These are phyloP conservation scores for Celoporthe dispersa DNA, from an alignment of 2,329 filamentous ascomycete genomes.

Conservation along the genomic window DNA sequence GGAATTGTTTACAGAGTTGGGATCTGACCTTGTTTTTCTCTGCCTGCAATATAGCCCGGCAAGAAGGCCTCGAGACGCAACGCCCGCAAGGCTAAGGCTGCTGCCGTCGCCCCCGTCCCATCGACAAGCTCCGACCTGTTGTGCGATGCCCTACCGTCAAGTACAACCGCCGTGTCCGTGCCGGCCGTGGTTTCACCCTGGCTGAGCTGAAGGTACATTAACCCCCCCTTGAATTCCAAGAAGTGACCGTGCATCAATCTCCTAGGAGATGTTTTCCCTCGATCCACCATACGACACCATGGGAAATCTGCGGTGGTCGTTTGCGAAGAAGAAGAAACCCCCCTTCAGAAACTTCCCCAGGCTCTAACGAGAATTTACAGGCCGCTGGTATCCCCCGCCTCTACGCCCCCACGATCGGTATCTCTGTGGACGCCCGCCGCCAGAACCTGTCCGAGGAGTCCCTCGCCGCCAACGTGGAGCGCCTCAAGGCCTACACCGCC, in stretches of 20 bases:
- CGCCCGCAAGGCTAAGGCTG: conserved; percentile 93
- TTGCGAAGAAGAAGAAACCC: background rate
- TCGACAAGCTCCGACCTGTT: conserved; percentile 95
- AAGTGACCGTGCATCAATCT: background rate
- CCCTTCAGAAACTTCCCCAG: background rate
- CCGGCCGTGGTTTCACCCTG: conserved; percentile 96
- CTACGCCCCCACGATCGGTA: conserved; percentile 94
- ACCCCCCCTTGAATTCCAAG: background rate
- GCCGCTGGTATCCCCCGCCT: conserved; percentile 95
- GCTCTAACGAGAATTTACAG: conserved; percentile 55
- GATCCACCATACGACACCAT: background rate
- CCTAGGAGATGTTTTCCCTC: background rate
- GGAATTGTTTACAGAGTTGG: background rate
- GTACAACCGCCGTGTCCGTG: conserved; percentile 98
- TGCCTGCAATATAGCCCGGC: conserved; percentile 71
- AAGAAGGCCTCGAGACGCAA: conserved; percentile 92
- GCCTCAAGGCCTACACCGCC: conserved; percentile 96
- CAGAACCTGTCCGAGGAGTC: conserved; percentile 97
- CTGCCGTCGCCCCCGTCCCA: conserved; percentile 90
- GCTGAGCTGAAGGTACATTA: conserved; percentile 91
- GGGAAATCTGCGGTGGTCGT: background rate
- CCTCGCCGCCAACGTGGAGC: conserved; percentile 91
- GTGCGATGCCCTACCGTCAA: conserved; percentile 98
- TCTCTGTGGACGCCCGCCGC: conserved; percentile 94
- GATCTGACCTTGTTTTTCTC: conserved; percentile 42